Conservation (phyloP, 768 basidiomycete species). For the Phylloporus arenicola region DNA sequence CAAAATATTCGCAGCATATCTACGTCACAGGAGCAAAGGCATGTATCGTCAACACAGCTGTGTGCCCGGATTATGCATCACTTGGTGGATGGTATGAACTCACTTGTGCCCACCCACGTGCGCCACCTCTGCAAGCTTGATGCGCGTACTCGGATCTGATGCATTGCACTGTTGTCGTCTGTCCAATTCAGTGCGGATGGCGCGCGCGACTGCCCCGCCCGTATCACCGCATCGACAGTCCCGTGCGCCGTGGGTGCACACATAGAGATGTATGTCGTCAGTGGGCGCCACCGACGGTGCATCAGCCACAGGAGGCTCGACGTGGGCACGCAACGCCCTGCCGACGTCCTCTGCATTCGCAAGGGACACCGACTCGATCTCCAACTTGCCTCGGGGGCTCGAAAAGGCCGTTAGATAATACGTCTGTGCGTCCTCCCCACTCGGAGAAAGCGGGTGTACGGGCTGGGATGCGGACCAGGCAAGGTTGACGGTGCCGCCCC, state of each 20-base stretch:
- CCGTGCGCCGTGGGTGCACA: conserved; percentile 74
- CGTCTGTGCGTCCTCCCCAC: conserved; percentile 11
- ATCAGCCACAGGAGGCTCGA: conserved; percentile 21
- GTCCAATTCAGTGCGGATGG: conserved; percentile 49
- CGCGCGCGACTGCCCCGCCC: conserved; percentile 52
- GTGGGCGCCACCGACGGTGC: neutral
- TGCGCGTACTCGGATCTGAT: conserved; percentile 29
- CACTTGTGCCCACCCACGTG: conserved; percentile 86
- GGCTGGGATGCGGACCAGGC: conserved; percentile 41
- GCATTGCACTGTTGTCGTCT: conserved; percentile 30
- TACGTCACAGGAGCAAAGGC: conserved; percentile 19
- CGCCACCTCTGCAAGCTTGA: conserved; percentile 56
- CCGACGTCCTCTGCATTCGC: conserved; percentile 48
- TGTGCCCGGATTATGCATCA: neutral
- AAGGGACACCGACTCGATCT: conserved; percentile 44
- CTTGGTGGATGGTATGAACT: conserved; percentile 22
- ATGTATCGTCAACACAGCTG: neutral
- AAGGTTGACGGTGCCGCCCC: conserved; percentile 59
- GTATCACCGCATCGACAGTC: conserved; percentile 76
- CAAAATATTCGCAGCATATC: conserved; percentile 65
- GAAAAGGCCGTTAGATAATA: conserved; percentile 53
- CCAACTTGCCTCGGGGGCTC: conserved; percentile 38
- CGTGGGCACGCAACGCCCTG: conserved; percentile 29
- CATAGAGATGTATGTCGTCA: conserved; percentile 46
- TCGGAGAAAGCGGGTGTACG: conserved; percentile 2